Percentiles rank a stretch among this genome's conserved stretches.
Evolutionary conservation across 176 grass and related monocot genomes (phyloP).

Genomic region (Rhynchospora pubera): DNA sequence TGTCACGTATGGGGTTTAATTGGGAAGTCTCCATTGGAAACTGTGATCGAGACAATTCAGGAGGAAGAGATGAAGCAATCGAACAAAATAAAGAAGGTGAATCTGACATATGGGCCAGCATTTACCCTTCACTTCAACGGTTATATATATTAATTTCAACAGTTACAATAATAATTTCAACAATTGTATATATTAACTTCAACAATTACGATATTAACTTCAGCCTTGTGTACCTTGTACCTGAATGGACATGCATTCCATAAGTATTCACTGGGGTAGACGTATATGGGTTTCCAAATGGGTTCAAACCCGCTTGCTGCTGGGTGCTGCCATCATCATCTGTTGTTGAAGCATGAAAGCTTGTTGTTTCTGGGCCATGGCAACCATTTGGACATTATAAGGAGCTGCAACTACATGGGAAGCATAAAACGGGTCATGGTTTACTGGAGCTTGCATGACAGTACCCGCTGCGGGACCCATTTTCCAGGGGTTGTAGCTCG

Average conservation of each 20-base stretch:
- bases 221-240: constrained; percentile 43
- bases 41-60: no score
- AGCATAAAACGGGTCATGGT: constrained; percentile 60
- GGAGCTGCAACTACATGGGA: constrained; percentile 45
- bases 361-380: constrained; percentile 73
- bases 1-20: no score
- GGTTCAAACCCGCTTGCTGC: constrained; percentile 43
- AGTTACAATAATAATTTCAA: no score
- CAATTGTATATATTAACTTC: no score
- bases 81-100: no score
- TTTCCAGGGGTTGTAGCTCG: constrained; percentile 85
- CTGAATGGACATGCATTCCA: constrained; percentile 38
- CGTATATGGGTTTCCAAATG: constrained; percentile 40
- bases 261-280: constrained; percentile 19
- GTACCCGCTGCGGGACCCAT: constrained; percentile 25
- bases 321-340: constrained; percentile 48
- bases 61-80: no score
- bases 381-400: constrained; percentile 66
- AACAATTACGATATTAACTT: no score
- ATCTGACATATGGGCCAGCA: no score
- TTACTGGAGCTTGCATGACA: constrained; percentile 38
- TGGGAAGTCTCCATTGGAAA: no score
- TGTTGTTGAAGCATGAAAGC: constrained; percentile 76
- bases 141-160: no score
- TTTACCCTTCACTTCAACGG: no score